phyloP scores from a whole-genome alignment of 257 asterid genomes.

The Thymus quinquecostatus region DNA sequence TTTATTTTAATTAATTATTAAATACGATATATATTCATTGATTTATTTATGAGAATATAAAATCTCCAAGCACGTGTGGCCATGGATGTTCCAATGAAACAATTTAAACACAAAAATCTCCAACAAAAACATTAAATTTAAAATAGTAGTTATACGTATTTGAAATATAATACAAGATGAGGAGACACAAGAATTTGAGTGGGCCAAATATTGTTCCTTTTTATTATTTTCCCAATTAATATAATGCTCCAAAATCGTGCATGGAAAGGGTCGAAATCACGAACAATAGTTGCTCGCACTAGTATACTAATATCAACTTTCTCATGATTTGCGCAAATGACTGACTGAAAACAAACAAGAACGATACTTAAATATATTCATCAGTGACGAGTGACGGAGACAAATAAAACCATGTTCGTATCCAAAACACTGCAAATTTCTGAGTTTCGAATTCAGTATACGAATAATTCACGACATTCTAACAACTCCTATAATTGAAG shows the following conservation, averaged over 20 bases:
- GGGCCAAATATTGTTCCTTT: not conserved
- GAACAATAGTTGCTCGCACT: not conserved
- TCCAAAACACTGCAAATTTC: conserved; percentile 11
- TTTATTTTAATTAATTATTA: too few species aligned
- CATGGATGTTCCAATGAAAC: conserved; percentile 5
- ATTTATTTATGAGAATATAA: too few species aligned
- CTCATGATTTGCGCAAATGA: not conserved
- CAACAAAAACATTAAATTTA: not conserved
- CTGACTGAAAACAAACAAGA: not conserved
- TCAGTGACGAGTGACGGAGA: not conserved
- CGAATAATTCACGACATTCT: too few species aligned
- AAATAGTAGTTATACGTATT: not conserved
- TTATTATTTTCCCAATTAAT: not conserved
- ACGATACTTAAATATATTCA: too few species aligned
- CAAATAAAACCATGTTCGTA: too few species aligned
- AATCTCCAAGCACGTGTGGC: not conserved
- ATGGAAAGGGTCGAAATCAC: not conserved
- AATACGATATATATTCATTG: too few species aligned
- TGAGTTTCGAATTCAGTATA: not conserved
- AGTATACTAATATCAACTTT: not conserved
- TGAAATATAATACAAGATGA: not conserved
- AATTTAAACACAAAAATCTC: not conserved
- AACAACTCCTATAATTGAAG: too few species aligned
- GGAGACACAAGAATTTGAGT: conserved; percentile 1
- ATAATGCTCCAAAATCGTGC: conserved; percentile 5